Evolutionary conservation across 495 filamentous ascomycete species (phyloP).

Genomic region (Hypomontagnella monticulosa): DNA sequence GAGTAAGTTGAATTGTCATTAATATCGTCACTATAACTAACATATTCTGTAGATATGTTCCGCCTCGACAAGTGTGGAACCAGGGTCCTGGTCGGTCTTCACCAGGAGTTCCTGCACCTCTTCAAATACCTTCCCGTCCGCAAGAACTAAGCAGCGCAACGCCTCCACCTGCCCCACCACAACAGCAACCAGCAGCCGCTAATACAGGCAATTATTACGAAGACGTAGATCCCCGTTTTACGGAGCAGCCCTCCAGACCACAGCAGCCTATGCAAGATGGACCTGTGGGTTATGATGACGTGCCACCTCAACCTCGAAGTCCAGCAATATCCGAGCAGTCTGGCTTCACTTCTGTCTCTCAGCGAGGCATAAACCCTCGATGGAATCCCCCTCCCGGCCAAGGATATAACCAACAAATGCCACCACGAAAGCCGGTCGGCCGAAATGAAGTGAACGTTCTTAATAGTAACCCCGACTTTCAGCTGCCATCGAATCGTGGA

Average conservation of each 20-base stretch:
- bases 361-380: constrained; percentile 85
- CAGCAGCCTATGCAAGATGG: constrained; percentile 46
- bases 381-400: constrained; percentile 66
- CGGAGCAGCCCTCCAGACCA: constrained; percentile 45
- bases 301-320: constrained; percentile 72
- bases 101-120: constrained; percentile 45
- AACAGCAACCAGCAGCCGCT: constrained; percentile 46
- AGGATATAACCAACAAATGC: constrained; percentile 48
- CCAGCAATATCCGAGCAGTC: constrained; percentile 80
- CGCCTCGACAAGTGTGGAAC: constrained; percentile 69
- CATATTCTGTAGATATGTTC: constrained; percentile 67
- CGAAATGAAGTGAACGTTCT: constrained; percentile 67
- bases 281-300: constrained; percentile 63
- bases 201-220: constrained; percentile 80
- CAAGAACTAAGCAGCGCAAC: constrained; percentile 53
- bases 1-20: constrained; percentile 67
- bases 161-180: constrained; percentile 45
- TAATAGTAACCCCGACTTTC: constrained; percentile 79
- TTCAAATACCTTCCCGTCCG: constrained; percentile 47
- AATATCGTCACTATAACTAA: constrained; percentile 14
- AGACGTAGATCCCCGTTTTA: constrained; percentile 92
- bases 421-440: constrained; percentile 56
- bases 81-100: constrained; percentile 58
- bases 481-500: constrained; percentile 55
- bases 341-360: constrained; percentile 85